These are phyloP conservation scores for Arabidopsis lyrata DNA, from an alignment of 441 rosid genomes.

Conservation along the genomic window DNA sequence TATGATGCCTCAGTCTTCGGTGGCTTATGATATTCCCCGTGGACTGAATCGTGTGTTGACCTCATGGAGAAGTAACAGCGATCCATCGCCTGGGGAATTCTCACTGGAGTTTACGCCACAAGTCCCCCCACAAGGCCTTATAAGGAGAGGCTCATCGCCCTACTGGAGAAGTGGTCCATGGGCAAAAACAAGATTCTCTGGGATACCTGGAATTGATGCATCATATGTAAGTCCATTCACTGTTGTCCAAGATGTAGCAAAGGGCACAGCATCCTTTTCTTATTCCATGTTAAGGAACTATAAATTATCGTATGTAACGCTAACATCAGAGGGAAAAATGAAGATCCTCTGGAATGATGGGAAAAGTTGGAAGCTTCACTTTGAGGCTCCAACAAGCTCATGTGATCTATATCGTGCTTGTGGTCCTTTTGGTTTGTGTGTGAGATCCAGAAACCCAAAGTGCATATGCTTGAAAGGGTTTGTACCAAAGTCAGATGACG, in stretches of 20 bases:
- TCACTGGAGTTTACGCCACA: constrained; percentile 37
- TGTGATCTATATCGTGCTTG: constrained; percentile 60
- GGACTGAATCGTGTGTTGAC: constrained; percentile 36
- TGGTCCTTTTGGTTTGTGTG: constrained; percentile 52
- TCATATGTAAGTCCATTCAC: constrained; percentile 23
- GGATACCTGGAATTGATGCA: constrained; percentile 30
- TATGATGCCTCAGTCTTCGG: constrained; percentile 43
- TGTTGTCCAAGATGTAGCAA: neutral
- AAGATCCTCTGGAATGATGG: constrained; percentile 14
- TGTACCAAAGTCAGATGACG: constrained; percentile 44
- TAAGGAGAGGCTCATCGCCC: constrained; percentile 35
- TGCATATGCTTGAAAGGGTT: constrained; percentile 51
- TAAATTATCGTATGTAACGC: neutral
- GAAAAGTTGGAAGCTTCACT: constrained; percentile 3
- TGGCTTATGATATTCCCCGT: constrained; percentile 30
- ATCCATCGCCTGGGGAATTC: constrained; percentile 50
- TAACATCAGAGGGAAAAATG: constrained; percentile 15
- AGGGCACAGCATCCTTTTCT: constrained; percentile 5
- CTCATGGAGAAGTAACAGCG: constrained; percentile 46
- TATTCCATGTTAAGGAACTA: constrained; percentile 11
- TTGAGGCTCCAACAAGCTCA: constrained; percentile 28
- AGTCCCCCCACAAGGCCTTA: constrained; percentile 39
- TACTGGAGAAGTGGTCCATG: constrained; percentile 57
- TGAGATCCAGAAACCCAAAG: constrained; percentile 33
- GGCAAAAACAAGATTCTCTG: constrained; percentile 47